phyloP scores from a whole-genome alignment of 163 green algal species.

The Coccomyxa subellipsoidea region DNA sequence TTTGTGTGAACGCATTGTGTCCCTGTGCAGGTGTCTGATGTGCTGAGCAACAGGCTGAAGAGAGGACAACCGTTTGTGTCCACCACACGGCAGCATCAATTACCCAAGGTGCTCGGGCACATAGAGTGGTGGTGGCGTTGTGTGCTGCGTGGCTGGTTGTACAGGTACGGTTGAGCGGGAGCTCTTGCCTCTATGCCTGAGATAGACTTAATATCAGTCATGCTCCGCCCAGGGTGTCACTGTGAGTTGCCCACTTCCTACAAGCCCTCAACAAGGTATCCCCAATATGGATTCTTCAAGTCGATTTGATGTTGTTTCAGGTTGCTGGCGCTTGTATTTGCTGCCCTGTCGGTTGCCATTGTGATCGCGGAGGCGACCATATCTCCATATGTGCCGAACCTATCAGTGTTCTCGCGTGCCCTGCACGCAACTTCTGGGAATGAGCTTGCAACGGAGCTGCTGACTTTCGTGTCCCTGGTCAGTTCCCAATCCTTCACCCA shows the following conservation, averaged over 20 bases:
- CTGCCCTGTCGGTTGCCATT: conserved; percentile 39
- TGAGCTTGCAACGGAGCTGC: conserved; percentile 31
- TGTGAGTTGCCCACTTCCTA: neutral
- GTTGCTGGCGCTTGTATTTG: conserved; percentile 22
- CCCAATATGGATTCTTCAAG: neutral
- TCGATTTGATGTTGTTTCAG: conserved; percentile 11
- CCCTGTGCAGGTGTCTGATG: conserved; percentile 36
- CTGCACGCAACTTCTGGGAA: conserved; percentile 32
- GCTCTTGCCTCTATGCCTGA: no score
- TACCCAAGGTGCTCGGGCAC: conserved; percentile 11
- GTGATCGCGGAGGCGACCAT: conserved; percentile 69
- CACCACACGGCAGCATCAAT: neutral
- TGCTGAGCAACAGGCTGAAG: conserved; percentile 30
- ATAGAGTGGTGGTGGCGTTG: conserved; percentile 57
- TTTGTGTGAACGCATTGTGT: no score
- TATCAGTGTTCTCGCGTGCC: conserved; percentile 52
- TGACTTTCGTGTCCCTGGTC: conserved; percentile 55
- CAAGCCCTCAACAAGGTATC: neutral
- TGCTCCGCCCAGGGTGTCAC: no score
- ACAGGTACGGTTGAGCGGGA: no score
- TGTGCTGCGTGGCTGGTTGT: conserved; percentile 21
- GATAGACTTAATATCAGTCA: no score
- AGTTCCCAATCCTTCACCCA: neutral
- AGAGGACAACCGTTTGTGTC: conserved; percentile 28
- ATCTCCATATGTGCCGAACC: conserved; percentile 49